Conservation (phyloP, 140 eudicot species). For the Stevia rebaudiana region DNA sequence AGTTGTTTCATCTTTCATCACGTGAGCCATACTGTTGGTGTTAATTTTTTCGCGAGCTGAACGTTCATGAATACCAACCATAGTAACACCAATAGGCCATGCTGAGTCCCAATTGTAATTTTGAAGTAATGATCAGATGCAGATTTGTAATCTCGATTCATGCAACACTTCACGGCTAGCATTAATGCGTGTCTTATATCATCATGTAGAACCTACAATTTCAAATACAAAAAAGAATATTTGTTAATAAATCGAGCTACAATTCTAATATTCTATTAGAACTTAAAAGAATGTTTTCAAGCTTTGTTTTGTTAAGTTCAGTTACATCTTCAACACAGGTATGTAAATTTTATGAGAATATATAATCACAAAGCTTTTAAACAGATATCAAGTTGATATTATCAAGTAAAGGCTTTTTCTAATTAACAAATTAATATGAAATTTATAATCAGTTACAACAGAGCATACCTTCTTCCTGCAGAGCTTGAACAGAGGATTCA, state of each 20-base stretch:
- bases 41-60: slow-evolving; percentile 92
- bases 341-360: no score
- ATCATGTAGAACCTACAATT: slow-evolving; percentile 57
- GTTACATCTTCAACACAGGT: no score
- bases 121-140: slow-evolving; percentile 87
- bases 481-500: slow-evolving; percentile 75
- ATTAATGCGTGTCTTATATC: slow-evolving; percentile 72
- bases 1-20: slow-evolving; percentile 95
- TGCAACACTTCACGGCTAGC: slow-evolving; percentile 67
- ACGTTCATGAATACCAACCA: slow-evolving; percentile 99
- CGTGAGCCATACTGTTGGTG: slow-evolving; percentile 90
- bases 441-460: background rate
- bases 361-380: no score
- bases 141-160: slow-evolving; percentile 71
- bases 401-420: no score
- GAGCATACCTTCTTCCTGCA: slow-evolving; percentile 81
- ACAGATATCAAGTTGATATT: no score
- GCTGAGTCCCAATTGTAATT: slow-evolving; percentile 90
- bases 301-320: no score
- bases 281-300: no score
- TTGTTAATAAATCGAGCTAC: no score
- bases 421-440: no score
- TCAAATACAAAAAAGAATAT: background rate
- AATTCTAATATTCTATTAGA: no score
- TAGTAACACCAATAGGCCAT: slow-evolving; percentile 98